Percentiles rank a stretch among this genome's conserved stretches.
Conservation (phyloP, 345 rosid genomes). For the Eutrema yunnanense region DNA sequence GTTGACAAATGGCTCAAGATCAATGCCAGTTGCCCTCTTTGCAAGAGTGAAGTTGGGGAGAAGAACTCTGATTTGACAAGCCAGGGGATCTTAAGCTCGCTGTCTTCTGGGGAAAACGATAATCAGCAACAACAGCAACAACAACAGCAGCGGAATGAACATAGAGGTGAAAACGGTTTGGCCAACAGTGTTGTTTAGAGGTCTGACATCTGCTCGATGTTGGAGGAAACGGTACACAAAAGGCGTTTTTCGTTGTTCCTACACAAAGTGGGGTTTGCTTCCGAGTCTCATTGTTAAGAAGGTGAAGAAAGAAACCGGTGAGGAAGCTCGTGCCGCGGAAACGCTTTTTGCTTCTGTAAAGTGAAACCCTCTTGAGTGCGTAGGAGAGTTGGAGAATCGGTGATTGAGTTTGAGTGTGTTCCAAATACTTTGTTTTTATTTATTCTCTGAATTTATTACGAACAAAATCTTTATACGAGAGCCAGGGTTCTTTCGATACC, state of each 20-base stretch:
- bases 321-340: constrained; percentile 1
- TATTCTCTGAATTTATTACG: neutral
- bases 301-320: neutral
- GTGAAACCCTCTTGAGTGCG: neutral
- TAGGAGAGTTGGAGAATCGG: constrained; percentile 20
- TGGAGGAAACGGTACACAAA: neutral
- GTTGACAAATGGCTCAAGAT: constrained; percentile 97
- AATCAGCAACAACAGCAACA: constrained; percentile 17
- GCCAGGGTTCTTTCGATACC: neutral
- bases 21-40: constrained; percentile 88
- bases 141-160: constrained; percentile 33
- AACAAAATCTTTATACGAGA: constrained; percentile 7
- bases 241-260: constrained; percentile 7
- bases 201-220: constrained; percentile 2
- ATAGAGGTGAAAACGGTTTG: constrained; percentile 32
- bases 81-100: constrained; percentile 33
- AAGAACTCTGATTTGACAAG: constrained; percentile 37
- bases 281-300: neutral
- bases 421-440: neutral
- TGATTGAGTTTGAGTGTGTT: constrained; percentile 19
- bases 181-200: constrained; percentile 28
- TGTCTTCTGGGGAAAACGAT: constrained; percentile 31
- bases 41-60: constrained; percentile 84
- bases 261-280: neutral
- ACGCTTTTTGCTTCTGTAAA: constrained; percentile 11